Evolutionary conservation across 1,284 basidiomycete species (phyloP).

Genomic region (Fomitopsis betulina): DNA sequence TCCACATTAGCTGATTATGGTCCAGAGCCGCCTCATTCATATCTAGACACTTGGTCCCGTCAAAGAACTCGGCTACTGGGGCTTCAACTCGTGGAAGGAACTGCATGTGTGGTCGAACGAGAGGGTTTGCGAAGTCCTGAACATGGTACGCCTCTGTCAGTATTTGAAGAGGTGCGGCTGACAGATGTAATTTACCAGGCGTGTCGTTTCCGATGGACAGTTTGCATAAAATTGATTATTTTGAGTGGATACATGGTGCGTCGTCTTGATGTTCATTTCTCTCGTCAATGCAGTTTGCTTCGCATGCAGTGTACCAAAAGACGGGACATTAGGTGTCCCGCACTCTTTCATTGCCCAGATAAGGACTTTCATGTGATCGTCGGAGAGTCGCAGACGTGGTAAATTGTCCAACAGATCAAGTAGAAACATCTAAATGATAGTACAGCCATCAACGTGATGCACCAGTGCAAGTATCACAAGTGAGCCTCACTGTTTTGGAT

Average conservation of each 20-base stretch:
- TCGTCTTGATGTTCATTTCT: neutral
- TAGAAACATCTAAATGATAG: neutral
- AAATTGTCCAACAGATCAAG: neutral
- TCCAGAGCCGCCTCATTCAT: neutral
- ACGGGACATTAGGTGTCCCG: neutral
- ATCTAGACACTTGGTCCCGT: neutral
- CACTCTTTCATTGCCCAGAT: neutral
- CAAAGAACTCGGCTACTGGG: neutral
- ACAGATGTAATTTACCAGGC: neutral
- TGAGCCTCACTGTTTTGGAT: no score
- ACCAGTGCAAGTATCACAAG: no score
- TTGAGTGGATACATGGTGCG: neutral
- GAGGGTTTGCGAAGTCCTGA: neutral
- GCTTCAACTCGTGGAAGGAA: neutral
- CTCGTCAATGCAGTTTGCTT: neutral
- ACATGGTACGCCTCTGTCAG: neutral
- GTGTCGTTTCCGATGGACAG: neutral
- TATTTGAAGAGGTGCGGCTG: neutral
- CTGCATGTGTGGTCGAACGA: neutral
- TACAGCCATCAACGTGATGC: no score
- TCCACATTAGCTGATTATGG: neutral
- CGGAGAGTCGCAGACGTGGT: neutral
- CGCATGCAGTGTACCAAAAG: neutral
- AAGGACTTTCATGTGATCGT: neutral
- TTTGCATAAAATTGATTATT: neutral